A percentile compares a stretch with the other conserved stretches of the same genome.
phyloP scores from a whole-genome alignment of 306 rosid genomes.

The Mimosa bimucronata region DNA sequence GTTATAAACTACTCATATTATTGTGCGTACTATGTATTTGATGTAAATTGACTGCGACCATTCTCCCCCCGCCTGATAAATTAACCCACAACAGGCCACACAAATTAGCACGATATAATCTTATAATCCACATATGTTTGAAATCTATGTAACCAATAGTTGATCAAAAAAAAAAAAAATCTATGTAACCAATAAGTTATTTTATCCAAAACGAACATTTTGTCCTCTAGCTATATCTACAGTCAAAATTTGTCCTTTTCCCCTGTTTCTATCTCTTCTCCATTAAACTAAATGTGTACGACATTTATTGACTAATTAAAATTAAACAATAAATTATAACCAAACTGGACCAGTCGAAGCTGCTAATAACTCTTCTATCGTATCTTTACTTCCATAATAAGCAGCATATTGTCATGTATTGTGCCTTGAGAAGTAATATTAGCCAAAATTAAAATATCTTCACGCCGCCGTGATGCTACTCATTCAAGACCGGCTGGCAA shows the following conservation, averaged over 20 bases:
- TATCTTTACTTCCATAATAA: not conserved
- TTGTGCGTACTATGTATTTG: not conserved
- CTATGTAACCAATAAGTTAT: not conserved
- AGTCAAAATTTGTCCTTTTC: not conserved
- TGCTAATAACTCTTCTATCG: not conserved
- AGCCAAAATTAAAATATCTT: not conserved
- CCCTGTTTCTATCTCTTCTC: not conserved
- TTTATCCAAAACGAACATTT: not conserved
- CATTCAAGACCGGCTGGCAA: not conserved
- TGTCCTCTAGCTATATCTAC: not conserved
- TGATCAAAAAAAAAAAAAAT: no score
- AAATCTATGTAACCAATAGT: not conserved
- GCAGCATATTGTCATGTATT: not conserved
- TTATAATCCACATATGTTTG: not conserved
- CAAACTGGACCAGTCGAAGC: not conserved
- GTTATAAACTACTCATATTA: not conserved
- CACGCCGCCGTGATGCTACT: no score
- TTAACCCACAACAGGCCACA: not conserved
- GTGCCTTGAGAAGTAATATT: not conserved
- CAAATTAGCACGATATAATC: not conserved
- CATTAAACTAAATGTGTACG: not conserved
- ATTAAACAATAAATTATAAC: not conserved
- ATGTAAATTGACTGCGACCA: conserved; percentile 11
- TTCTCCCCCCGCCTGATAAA: not conserved
- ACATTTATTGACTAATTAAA: not conserved